phyloP scores from a whole-genome alignment of 371 early-diverging fungal genomes.

The Apophysomyces trapeziformis region DNA sequence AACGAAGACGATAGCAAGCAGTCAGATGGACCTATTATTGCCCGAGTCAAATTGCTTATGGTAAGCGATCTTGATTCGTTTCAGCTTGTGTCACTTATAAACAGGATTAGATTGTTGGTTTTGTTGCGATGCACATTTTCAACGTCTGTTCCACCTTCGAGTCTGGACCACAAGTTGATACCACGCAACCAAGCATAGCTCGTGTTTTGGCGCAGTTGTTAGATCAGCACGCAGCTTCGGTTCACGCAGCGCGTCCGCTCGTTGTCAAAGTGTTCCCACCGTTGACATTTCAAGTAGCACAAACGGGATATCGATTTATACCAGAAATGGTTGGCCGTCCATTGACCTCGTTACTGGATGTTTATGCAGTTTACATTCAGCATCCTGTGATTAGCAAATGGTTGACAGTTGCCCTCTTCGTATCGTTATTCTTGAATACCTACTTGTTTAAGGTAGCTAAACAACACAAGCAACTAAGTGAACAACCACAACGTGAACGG shows the following conservation, averaged over 20 bases:
- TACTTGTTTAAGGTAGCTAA: conserved; percentile 61
- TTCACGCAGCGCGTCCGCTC: conserved; percentile 35
- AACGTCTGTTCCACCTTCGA: conserved; percentile 60
- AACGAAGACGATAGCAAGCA: conserved; percentile 35
- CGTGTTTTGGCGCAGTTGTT: conserved; percentile 43
- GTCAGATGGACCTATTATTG: conserved; percentile 53
- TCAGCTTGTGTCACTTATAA: background rate
- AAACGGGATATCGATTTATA: conserved; percentile 16
- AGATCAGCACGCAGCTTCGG: conserved; percentile 33
- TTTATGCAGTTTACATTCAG: conserved; percentile 57
- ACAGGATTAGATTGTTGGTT: conserved; percentile 18
- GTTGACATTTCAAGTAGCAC: conserved; percentile 40
- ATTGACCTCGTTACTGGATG: conserved; percentile 47
- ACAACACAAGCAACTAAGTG: conserved; percentile 34
- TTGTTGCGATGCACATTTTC: conserved; percentile 66
- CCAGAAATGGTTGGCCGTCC: conserved; percentile 40
- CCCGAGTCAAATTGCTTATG: conserved; percentile 57
- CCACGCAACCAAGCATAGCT: conserved; percentile 36
- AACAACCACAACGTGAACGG: conserved; percentile 1
- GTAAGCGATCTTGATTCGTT: conserved; percentile 11
- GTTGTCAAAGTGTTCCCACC: conserved; percentile 57
- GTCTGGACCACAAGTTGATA: conserved; percentile 27
- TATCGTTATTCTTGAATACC: conserved; percentile 63
- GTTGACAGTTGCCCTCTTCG: conserved; percentile 50
- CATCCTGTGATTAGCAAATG: conserved; percentile 66